Evolutionary conservation across 1,284 basidiomycete species (phyloP).

Genomic region (Ganoderma boninense): DNA sequence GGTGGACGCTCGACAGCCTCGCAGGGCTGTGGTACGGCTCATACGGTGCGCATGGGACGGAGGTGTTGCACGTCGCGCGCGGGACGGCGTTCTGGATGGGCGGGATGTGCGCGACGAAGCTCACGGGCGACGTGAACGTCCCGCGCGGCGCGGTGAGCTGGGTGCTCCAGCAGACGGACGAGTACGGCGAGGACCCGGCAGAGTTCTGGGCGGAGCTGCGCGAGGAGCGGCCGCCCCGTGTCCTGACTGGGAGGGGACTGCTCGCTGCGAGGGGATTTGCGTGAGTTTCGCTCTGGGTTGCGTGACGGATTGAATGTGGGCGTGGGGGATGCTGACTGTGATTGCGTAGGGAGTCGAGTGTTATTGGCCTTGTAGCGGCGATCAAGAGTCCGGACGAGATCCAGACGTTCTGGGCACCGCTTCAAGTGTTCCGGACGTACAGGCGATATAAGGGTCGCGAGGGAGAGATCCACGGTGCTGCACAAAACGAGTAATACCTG

Average conservation of each 20-base stretch:
- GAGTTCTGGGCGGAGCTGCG: constrained; percentile 15
- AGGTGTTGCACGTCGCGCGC: constrained; percentile 33
- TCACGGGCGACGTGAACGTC: constrained; percentile 33
- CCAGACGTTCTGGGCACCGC: constrained; percentile 24
- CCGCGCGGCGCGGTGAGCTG: constrained; percentile 32
- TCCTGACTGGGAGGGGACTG: constrained; percentile 13
- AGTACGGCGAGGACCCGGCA: constrained; percentile 5
- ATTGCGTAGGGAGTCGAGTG: constrained; percentile 16
- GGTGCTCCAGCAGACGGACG: constrained; percentile 16
- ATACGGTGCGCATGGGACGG: constrained; percentile 32
- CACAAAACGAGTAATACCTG: neutral
- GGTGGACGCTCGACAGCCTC: constrained; percentile 23
- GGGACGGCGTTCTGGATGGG: constrained; percentile 4
- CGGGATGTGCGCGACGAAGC: constrained; percentile 30
- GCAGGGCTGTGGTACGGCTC: constrained; percentile 36
- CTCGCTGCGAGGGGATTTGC: constrained; percentile 21
- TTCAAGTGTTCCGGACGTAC: constrained; percentile 25
- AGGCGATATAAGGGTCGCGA: constrained; percentile 23
- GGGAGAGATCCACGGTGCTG: neutral
- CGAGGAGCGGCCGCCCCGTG: constrained; percentile 1
- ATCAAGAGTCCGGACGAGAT: constrained; percentile 25
- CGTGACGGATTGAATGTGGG: neutral
- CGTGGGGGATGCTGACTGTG: neutral
- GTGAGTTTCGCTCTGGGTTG: constrained; percentile 6
- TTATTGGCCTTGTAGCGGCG: constrained; percentile 20